A percentile compares a stretch with the other conserved stretches of the same genome.
Evolutionary conservation across 768 basidiomycete species (phyloP).

Genomic region (Auricularia sp.): DNA sequence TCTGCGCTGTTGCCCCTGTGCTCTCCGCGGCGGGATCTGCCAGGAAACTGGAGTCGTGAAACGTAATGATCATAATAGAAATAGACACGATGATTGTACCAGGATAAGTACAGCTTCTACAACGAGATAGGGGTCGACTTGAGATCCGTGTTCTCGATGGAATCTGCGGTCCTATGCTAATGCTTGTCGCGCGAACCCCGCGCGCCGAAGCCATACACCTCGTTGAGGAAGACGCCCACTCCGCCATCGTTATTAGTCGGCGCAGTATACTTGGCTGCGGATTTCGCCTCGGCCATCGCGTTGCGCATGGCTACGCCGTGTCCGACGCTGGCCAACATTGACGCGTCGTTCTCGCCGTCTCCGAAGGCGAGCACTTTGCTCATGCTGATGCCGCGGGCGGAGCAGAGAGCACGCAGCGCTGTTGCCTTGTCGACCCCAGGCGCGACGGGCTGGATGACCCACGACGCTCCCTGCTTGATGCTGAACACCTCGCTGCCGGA

Average conservation of each 20-base stretch:
- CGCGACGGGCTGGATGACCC: conserved; percentile 5
- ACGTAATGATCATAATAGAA: too few relatives aligned
- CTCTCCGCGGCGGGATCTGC: too few relatives aligned
- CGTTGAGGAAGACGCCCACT: conserved; percentile 5
- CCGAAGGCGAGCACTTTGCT: conserved; percentile 6
- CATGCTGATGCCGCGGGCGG: background rate
- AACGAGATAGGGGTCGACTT: too few relatives aligned
- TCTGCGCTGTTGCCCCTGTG: too few relatives aligned
- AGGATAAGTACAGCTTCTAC: too few relatives aligned
- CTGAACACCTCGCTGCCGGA: background rate
- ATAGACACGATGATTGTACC: too few relatives aligned
- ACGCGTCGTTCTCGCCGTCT: conserved; percentile 9
- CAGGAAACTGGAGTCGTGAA: too few relatives aligned
- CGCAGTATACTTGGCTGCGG: conserved; percentile 2
- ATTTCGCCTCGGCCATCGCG: conserved; percentile 6
- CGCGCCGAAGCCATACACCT: background rate
- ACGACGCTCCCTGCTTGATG: conserved; percentile 5
- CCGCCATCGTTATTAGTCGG: conserved; percentile 8
- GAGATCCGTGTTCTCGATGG: too few relatives aligned
- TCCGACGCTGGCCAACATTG: conserved; percentile 5
- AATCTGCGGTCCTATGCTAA: too few relatives aligned
- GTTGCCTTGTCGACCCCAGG: conserved; percentile 5
- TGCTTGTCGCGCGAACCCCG: too few relatives aligned
- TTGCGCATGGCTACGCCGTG: conserved; percentile 9
- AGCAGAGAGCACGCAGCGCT: conserved; percentile 6